These are phyloP conservation scores for Sherardia arvensis DNA, from an alignment of 257 asterid genomes.

Conservation along the genomic window DNA sequence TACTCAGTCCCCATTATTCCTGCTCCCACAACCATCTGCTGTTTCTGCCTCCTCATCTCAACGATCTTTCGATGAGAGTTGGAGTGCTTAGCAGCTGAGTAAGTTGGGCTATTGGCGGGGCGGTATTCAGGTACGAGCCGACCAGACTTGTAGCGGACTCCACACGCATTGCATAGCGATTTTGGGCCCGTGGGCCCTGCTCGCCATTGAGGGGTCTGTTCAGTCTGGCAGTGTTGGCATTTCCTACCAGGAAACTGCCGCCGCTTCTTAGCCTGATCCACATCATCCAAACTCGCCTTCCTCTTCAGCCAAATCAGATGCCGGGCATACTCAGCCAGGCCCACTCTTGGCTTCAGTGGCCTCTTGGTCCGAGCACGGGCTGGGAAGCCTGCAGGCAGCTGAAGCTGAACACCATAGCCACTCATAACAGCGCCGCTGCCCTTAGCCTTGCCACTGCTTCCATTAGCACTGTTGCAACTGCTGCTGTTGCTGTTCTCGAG, in stretches of 20 bases:
- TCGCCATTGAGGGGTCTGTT: constrained; percentile 90
- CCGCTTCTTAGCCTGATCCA: constrained; percentile 11
- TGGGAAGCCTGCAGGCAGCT: constrained; percentile 44
- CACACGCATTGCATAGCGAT: constrained; percentile 85
- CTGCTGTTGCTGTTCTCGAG: constrained; percentile 63
- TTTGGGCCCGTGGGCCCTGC: constrained; percentile 88
- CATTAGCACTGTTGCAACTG: constrained; percentile 31
- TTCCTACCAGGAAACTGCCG: constrained; percentile 40
- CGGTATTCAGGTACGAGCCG: constrained; percentile 88
- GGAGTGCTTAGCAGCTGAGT: constrained; percentile 52
- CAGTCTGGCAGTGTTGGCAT: constrained; percentile 75
- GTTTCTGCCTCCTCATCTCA: constrained; percentile 79
- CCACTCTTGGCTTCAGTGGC: constrained; percentile 19
- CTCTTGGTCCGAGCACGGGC: constrained; percentile 60
- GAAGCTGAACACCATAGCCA: constrained; percentile 37
- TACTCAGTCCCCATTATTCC: constrained; percentile 16
- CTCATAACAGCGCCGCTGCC: constrained; percentile 32
- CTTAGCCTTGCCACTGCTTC: constrained; percentile 19
- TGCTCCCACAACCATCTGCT: constrained; percentile 26
- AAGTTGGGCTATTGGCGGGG: constrained; percentile 77
- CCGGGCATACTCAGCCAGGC: constrained; percentile 13
- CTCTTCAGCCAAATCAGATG: constrained; percentile 23
- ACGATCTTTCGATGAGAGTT: constrained; percentile 78
- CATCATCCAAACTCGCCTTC: constrained; percentile 10
- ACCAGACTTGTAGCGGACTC: constrained; percentile 82